Evolutionary conservation across 495 filamentous ascomycete species (phyloP), one percentile per base, ranked within the genome.

Genomic region (Neurospora cerealis): DNA sequence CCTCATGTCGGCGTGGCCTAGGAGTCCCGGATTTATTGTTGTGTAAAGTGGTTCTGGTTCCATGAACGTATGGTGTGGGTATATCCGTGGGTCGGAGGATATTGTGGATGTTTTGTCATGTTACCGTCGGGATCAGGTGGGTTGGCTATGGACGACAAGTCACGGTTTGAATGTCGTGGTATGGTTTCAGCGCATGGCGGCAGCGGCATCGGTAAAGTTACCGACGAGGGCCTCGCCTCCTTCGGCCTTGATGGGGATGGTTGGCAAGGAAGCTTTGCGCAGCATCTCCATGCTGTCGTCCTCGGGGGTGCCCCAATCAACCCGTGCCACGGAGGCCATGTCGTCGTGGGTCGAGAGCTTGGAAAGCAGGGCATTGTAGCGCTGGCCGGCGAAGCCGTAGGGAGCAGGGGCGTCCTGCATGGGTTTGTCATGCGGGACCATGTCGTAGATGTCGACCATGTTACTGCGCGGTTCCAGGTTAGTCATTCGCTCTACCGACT

Each of bases 371-470:
- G 82, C 83, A 60, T 87, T 86, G 75, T 88, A 89, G 15, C 83
- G 86, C 71, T 84, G 85, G 69, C 80, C 83, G 48, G 80, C 80
- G 70, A 83, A 81, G 75, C 79, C 74, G 75, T 78, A 79, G n/a
- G 80, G 76, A 71, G 77, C 75, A 41, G 80, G 78, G 75, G 78
- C 73, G 72, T 76, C 70, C 69, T 72, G 42, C 78, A 74, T 48
- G 69, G 66, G 54, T 69, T 77, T 76, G 74, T 83, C 84, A 71
- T 86, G 83, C 38, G 86, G 85, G 19, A 85, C 82, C 78, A 89
- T 87, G 69, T 88, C 87, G 81, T 88, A 89, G 71, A 89, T 87
- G 78, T 89, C 87, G 72, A 89, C 87, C 72, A 89, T 84, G 78
- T 87, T 86, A 73, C 87, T 89, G 75, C 73, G 74, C 62, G 74